phyloP scores from a whole-genome alignment of 78 protist species.

The Kipferlia bialata region DNA sequence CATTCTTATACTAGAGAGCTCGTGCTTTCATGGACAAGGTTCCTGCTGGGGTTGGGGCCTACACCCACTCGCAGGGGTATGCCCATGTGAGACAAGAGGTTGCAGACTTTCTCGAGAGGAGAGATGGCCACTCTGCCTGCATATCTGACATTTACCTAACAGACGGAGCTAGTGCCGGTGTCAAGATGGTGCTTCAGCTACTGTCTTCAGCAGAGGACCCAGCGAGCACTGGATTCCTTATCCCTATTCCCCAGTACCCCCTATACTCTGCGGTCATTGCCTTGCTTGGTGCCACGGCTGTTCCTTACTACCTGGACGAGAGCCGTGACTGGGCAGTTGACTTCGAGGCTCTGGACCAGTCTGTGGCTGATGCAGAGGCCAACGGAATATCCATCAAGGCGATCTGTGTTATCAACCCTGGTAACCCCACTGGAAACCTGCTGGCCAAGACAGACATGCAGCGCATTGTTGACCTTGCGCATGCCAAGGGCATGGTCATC shows the following conservation, averaged over 20 bases:
- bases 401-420: slow-evolving; percentile 91
- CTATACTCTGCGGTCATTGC: slow-evolving; percentile 89
- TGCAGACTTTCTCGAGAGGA: slow-evolving; percentile 62
- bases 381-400: slow-evolving; percentile 59
- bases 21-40: background rate
- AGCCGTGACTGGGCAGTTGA: slow-evolving; percentile 25
- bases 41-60: slow-evolving; percentile 61
- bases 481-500: slow-evolving; percentile 47
- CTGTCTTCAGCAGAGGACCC: slow-evolving; percentile 42
- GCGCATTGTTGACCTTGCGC: slow-evolving; percentile 44
- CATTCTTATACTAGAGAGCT: background rate
- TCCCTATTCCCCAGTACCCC: slow-evolving; percentile 99
- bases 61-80: slow-evolving; percentile 74
- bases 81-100: slow-evolving; percentile 51
- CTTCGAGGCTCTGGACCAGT: slow-evolving; percentile 9
- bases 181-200: slow-evolving; percentile 31
- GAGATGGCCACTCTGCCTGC: slow-evolving; percentile 39
- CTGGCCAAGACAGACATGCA: slow-evolving; percentile 24
- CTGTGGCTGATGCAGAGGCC: slow-evolving; percentile 31
- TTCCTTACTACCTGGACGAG: slow-evolving; percentile 76
- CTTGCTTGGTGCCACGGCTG: slow-evolving; percentile 51
- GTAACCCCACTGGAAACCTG: slow-evolving; percentile 96
- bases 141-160: slow-evolving; percentile 75
- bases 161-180: slow-evolving; percentile 85
- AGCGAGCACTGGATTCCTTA: slow-evolving; percentile 58